These are phyloP conservation scores for Rickenella mellea DNA, from an alignment of 768 basidiomycete genomes.

Conservation along the genomic window DNA sequence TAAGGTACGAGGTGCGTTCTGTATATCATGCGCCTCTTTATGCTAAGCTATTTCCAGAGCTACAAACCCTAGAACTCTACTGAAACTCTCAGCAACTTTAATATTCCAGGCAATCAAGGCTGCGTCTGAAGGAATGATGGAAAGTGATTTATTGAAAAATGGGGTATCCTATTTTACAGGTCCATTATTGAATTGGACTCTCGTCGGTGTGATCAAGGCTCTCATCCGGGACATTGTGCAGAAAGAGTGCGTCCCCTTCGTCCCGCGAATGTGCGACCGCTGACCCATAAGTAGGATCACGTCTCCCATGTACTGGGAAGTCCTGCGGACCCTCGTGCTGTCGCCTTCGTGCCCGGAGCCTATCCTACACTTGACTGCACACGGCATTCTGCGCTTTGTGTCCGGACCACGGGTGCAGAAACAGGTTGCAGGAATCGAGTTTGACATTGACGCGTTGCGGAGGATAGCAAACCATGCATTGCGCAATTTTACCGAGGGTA, in stretches of 20 bases:
- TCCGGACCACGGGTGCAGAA: slow-evolving; percentile 28
- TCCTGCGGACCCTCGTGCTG: slow-evolving; percentile 56
- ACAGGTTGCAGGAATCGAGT: slow-evolving; percentile 17
- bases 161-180: slow-evolving; percentile 73
- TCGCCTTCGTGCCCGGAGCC: slow-evolving; percentile 57
- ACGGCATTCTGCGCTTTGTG: slow-evolving; percentile 37
- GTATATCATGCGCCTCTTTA: neutral
- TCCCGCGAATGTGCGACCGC: slow-evolving; percentile 1
- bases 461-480: slow-evolving; percentile 29
- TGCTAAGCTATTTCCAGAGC: slow-evolving; percentile 30
- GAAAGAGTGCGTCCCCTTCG: slow-evolving; percentile 31
- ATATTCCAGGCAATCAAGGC: slow-evolving; percentile 53
- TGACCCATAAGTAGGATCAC: slow-evolving; percentile 27
- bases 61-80: slow-evolving; percentile 57
- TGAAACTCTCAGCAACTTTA: slow-evolving; percentile 59
- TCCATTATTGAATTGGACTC: slow-evolving; percentile 69
- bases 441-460: slow-evolving; percentile 30
- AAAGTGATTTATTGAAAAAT: slow-evolving; percentile 58
- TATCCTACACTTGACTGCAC: slow-evolving; percentile 56
- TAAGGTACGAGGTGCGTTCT: slow-evolving; percentile 33
- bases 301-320: slow-evolving; percentile 45
- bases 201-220: slow-evolving; percentile 61
- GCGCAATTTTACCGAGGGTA: slow-evolving; percentile 29
- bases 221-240: slow-evolving; percentile 53
- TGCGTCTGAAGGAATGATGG: slow-evolving; percentile 43